These are phyloP conservation scores for Nemania diffusa DNA, from an alignment of 2,329 filamentous ascomycete genomes.

Conservation along the genomic window DNA sequence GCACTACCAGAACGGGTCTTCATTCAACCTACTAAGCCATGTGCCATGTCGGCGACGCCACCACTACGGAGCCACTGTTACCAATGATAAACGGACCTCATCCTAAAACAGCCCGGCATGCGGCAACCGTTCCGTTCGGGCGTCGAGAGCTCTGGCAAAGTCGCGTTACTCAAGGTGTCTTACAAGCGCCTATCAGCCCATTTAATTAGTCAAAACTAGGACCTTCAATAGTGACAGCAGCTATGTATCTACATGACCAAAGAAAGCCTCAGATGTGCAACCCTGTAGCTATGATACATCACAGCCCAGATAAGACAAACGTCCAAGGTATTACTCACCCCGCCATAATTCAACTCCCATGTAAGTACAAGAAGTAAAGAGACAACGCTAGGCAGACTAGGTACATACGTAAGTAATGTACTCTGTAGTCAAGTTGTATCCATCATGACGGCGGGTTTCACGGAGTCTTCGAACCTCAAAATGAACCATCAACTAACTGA, in stretches of 20 bases:
- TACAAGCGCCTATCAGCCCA: neutral
- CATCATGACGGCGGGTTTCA: neutral
- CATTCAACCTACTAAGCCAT: neutral
- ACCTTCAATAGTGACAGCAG: no score
- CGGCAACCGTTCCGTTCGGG: neutral
- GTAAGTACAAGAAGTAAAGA: neutral
- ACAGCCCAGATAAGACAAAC: no score
- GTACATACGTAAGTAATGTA: no score
- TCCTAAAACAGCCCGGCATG: neutral
- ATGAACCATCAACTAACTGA: no score
- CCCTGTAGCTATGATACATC: no score
- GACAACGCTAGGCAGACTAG: slow-evolving; percentile 5
- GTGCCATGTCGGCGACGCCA: neutral
- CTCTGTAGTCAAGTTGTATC: no score
- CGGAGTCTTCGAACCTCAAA: neutral
- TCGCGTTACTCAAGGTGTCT: neutral
- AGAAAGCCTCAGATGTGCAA: no score
- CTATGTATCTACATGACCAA: no score
- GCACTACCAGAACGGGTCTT: neutral
- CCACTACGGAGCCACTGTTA: neutral
- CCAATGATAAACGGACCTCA: neutral
- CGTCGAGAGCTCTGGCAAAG: neutral
- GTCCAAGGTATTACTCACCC: neutral
- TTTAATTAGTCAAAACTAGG: no score
- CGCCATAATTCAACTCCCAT: no score